Conservation (phyloP, 306 rosid species). For the Mimosa bimucronata region DNA sequence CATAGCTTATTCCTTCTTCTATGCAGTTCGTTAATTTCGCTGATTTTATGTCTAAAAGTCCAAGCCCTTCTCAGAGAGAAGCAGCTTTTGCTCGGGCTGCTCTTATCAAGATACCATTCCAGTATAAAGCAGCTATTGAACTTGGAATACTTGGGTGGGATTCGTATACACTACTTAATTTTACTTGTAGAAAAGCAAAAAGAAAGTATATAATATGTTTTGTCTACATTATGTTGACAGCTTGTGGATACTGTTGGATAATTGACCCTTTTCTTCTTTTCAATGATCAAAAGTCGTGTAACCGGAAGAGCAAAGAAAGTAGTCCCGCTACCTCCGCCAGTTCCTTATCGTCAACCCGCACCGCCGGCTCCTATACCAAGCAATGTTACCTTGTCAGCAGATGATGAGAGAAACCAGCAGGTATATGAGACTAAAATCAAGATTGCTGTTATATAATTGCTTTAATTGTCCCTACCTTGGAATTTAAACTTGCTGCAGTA, state of each 20-base stretch:
- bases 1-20: conserved; percentile 9
- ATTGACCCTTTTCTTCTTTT: conserved; percentile 2
- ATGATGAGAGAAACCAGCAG: conserved; percentile 55
- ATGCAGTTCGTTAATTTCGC: conserved; percentile 88
- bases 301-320: conserved; percentile 67
- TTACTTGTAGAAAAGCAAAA: no score
- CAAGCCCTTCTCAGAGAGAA: conserved; percentile 60
- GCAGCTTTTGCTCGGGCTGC: conserved; percentile 88
- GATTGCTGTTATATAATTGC: background rate
- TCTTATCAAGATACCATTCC: conserved; percentile 94
- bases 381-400: conserved; percentile 32
- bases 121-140: no score
- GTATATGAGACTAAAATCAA: conserved; percentile 40
- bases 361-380: conserved; percentile 39
- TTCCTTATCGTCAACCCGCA: conserved; percentile 47
- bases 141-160: no score
- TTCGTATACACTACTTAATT: no score
- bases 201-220: no score
- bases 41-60: conserved; percentile 54
- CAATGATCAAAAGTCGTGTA: conserved; percentile 50
- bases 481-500: background rate
- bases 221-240: no score
- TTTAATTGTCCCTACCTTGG: conserved; percentile 3
- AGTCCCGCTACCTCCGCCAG: conserved; percentile 72
- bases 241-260: no score